Evolutionary conservation across 768 basidiomycete genomes (phyloP).

Genomic region (Leccinum broughii): DNA sequence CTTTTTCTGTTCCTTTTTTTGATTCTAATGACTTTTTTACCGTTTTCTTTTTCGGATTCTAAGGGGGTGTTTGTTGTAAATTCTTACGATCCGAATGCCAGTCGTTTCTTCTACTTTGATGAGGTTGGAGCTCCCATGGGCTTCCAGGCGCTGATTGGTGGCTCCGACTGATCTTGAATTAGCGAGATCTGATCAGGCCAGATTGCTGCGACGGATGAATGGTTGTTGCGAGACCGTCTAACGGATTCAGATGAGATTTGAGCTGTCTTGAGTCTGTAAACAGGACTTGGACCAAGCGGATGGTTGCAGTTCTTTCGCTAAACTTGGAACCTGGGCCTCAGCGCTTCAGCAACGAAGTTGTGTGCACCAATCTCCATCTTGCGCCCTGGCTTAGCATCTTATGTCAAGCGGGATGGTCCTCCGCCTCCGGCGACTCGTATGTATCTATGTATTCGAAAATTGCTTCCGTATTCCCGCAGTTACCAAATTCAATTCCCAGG

Average conservation of each 20-base stretch:
- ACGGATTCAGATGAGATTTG: neutral
- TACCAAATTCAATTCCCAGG: no score
- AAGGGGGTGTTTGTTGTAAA: constrained; percentile 15
- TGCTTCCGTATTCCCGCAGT: neutral
- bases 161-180: neutral
- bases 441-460: neutral
- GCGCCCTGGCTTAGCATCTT: neutral
- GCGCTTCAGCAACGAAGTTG: neutral
- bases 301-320: no score
- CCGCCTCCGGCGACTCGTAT: neutral
- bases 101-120: neutral
- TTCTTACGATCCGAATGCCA: constrained; percentile 20
- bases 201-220: neutral
- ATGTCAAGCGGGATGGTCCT: neutral
- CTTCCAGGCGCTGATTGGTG: neutral
- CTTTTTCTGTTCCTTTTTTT: constrained; percentile 1
- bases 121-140: neutral
- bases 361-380: neutral
- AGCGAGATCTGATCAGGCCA: neutral
- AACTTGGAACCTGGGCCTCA: neutral
- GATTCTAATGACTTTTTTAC: constrained; percentile 1
- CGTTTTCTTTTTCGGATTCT: constrained; percentile 16
- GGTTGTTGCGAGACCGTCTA: neutral
- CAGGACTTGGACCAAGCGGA: no score
- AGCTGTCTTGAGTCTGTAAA: neutral